Evolutionary conservation across 768 basidiomycete species (phyloP).

Genomic region (Clitopilus passeckerianus): DNA sequence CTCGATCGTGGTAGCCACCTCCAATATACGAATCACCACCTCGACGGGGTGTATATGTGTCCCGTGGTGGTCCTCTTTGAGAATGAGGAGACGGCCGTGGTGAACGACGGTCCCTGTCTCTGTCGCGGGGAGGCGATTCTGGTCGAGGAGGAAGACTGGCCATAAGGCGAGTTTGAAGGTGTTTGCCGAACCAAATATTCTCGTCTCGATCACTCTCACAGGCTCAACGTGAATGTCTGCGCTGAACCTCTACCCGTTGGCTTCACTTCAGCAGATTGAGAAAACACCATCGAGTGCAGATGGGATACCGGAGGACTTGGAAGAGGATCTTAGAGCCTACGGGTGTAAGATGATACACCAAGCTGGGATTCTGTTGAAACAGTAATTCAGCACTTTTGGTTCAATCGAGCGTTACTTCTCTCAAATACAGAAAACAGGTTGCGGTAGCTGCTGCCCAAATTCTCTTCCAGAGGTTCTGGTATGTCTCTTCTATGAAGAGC

Average conservation of each 20-base stretch:
- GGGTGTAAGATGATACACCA: constrained; percentile 96
- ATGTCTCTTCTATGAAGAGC: constrained; percentile 88
- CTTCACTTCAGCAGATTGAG: constrained; percentile 73
- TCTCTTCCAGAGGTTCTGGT: constrained; percentile 96
- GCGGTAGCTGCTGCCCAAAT: constrained; percentile 97
- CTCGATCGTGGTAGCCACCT: constrained; percentile 9
- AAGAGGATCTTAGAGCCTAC: constrained; percentile 84
- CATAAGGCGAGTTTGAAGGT: constrained; percentile 15
- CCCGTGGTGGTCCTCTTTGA: constrained; percentile 9
- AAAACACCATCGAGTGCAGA: constrained; percentile 79
- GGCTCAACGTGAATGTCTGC: constrained; percentile 18
- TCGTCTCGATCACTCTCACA: constrained; percentile 26
- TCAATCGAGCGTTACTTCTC: neutral
- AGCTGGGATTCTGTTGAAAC: constrained; percentile 85
- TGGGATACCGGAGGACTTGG: constrained; percentile 74
- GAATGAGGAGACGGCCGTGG: constrained; percentile 18
- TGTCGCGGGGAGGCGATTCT: constrained; percentile 21
- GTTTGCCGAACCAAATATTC: neutral
- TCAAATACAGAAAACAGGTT: constrained; percentile 75
- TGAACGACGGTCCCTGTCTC: constrained; percentile 21
- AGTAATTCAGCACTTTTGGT: constrained; percentile 46
- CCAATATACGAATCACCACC: constrained; percentile 7
- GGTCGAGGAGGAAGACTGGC: constrained; percentile 37
- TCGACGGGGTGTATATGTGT: constrained; percentile 14
- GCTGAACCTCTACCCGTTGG: constrained; percentile 64